phyloP scores from a whole-genome alignment of 1,284 basidiomycete species.

The Athelia psychrophila region DNA sequence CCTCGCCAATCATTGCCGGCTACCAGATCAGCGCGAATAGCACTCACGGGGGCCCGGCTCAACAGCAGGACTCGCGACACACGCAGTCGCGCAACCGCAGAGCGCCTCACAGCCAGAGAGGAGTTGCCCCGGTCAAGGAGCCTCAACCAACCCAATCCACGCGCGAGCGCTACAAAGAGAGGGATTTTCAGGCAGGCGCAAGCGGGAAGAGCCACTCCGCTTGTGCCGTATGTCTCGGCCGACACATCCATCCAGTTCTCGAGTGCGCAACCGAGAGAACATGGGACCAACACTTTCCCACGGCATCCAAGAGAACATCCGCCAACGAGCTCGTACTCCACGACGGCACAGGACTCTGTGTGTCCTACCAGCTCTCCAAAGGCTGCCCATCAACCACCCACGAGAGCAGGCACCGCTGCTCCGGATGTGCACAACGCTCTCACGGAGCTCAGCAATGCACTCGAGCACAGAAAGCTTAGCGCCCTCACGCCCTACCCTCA shows the following conservation, averaged over 20 bases:
- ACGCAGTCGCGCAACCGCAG: no score
- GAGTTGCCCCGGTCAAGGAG: no score
- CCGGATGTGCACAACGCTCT: not conserved
- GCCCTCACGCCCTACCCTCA: constrained; percentile 2
- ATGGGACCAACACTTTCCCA: not conserved
- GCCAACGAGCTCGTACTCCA: not conserved
- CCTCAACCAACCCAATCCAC: no score
- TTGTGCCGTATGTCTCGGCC: not conserved
- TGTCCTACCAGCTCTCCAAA: not conserved
- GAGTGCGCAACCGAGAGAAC: not conserved
- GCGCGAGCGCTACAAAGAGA: not conserved
- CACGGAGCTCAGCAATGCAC: constrained; percentile 8
- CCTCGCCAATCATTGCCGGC: no score
- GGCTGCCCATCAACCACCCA: not conserved
- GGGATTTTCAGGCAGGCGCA: not conserved
- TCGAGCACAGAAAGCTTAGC: constrained; percentile 5
- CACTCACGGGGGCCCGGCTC: no score
- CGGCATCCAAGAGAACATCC: not conserved
- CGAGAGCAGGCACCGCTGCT: constrained; percentile 6
- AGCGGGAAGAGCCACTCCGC: not conserved
- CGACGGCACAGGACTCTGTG: not conserved
- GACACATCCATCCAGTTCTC: not conserved
- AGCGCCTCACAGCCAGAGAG: no score
- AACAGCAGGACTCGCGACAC: no score
- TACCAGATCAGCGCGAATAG: no score